Conservation (phyloP, 2,329 filamentous ascomycete genomes). For the Pseudogymnoascus sp. region DNA sequence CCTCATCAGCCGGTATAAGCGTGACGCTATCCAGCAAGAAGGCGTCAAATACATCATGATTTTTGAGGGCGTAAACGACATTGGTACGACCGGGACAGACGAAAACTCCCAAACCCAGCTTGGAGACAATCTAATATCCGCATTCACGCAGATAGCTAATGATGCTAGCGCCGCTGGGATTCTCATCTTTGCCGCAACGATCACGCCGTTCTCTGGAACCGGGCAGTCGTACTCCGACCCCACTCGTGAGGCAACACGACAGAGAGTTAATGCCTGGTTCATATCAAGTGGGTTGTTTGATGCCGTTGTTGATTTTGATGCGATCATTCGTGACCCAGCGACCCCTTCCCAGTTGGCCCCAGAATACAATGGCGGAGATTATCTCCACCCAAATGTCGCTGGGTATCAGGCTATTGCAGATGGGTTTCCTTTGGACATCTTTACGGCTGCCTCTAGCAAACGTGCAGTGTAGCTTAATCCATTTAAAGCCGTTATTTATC, state of each 20-base stretch:
- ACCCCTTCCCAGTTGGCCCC: constrained; percentile 39
- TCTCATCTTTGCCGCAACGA: constrained; percentile 53
- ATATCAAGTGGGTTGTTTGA: constrained; percentile 47
- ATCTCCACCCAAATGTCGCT: constrained; percentile 51
- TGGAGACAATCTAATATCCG: constrained; percentile 43
- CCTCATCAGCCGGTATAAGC: constrained; percentile 49
- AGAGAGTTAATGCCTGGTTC: constrained; percentile 54
- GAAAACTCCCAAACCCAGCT: constrained; percentile 38
- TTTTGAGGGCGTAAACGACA: constrained; percentile 63
- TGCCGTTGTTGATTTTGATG: constrained; percentile 54
- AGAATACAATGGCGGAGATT: constrained; percentile 53
- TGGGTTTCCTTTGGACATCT: constrained; percentile 47
- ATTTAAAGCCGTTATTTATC: not conserved
- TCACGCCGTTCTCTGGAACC: constrained; percentile 51
- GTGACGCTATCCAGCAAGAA: constrained; percentile 52
- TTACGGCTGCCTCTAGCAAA: constrained; percentile 24
- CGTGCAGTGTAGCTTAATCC: not conserved
- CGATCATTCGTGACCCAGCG: constrained; percentile 41
- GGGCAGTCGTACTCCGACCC: constrained; percentile 47
- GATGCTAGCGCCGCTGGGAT: constrained; percentile 46
- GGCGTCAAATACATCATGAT: constrained; percentile 54
- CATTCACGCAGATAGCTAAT: constrained; percentile 48
- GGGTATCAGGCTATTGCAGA: constrained; percentile 54
- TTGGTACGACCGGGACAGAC: constrained; percentile 43
- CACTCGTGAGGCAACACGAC: constrained; percentile 45